phyloP scores from a whole-genome alignment of 495 filamentous ascomycete species.

The Chaetomium tenue region DNA sequence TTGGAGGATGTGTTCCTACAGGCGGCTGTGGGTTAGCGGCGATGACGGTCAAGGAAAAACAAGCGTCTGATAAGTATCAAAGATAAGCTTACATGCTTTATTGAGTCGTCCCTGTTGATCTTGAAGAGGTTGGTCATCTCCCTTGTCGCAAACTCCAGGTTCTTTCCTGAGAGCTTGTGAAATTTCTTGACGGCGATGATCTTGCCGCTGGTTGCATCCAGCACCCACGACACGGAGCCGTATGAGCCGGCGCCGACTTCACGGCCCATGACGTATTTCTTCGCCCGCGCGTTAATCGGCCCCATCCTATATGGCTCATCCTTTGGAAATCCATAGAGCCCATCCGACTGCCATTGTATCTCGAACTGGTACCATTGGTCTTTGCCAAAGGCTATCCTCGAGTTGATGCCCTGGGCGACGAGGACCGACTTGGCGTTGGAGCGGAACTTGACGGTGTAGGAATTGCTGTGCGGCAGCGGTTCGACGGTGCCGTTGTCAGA shows the following conservation, averaged over 20 bases:
- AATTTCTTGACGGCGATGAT: conserved; percentile 40
- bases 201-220: conserved; percentile 29
- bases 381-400: conserved; percentile 33
- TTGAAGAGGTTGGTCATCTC: conserved; percentile 32
- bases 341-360: conserved; percentile 29
- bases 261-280: conserved; percentile 28
- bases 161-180: conserved; percentile 35
- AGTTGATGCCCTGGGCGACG: conserved; percentile 34
- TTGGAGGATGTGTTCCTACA: conserved; percentile 36
- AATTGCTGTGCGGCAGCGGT: conserved; percentile 18
- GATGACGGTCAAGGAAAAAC: background rate
- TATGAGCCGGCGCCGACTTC: conserved; percentile 37
- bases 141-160: conserved; percentile 32
- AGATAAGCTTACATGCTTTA: conserved; percentile 30
- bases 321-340: conserved; percentile 27
- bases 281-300: conserved; percentile 23
- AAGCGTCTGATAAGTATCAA: background rate
- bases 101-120: conserved; percentile 28
- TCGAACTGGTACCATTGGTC: conserved; percentile 35
- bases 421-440: conserved; percentile 30
- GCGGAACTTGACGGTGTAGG: conserved; percentile 28
- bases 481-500: conserved; percentile 28
- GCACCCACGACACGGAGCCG: conserved; percentile 31
- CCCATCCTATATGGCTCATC: conserved; percentile 30
- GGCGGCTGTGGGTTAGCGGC: background rate